phyloP scores from a whole-genome alignment of 371 early-diverging fungal genomes.

The Cokeromyces recurvatus region DNA sequence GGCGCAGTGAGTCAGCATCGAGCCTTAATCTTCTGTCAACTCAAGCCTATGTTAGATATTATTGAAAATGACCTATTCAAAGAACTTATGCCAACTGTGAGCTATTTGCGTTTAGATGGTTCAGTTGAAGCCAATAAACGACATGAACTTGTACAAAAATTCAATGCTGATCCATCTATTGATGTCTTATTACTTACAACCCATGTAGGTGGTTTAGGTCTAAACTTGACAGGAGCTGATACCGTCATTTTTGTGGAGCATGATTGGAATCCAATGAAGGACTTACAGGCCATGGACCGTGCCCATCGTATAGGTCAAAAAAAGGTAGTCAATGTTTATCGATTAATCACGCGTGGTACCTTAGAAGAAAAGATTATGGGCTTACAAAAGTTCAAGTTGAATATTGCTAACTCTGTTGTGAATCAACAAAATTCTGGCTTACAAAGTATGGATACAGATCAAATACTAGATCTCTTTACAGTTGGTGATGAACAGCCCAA shows the following conservation, averaged over 20 bases:
- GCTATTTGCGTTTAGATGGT: slow-evolving; percentile 97
- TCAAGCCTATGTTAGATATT: slow-evolving; percentile 94
- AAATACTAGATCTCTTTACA: slow-evolving; percentile 90
- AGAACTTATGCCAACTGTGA: slow-evolving; percentile 80
- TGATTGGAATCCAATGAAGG: slow-evolving; percentile 99
- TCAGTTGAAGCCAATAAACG: slow-evolving; percentile 80
- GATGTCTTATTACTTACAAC: slow-evolving; percentile 96
- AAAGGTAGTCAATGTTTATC: slow-evolving; percentile 94
- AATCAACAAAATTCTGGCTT: slow-evolving; percentile 96
- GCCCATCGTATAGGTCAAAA: slow-evolving; percentile 98
- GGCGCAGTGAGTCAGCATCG: slow-evolving; percentile 85
- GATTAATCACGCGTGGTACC: slow-evolving; percentile 87
- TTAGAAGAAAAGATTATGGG: slow-evolving; percentile 97
- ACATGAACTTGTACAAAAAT: slow-evolving; percentile 88
- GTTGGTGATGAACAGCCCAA: slow-evolving; percentile 35
- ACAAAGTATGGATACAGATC: slow-evolving; percentile 90
- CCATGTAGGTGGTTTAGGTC: slow-evolving; percentile 97
- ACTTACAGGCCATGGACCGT: slow-evolving; percentile 97
- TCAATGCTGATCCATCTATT: slow-evolving; percentile 96
- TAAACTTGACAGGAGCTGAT: slow-evolving; percentile 99
- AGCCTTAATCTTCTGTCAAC: slow-evolving; percentile 97
- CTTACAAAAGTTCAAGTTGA: slow-evolving; percentile 98
- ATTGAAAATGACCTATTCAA: slow-evolving; percentile 90
- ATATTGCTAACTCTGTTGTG: slow-evolving; percentile 96
- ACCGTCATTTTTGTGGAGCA: slow-evolving; percentile 99